Conservation (phyloP, 2,329 filamentous ascomycete genomes). For the Tolypocladium cylindrosporum region DNA sequence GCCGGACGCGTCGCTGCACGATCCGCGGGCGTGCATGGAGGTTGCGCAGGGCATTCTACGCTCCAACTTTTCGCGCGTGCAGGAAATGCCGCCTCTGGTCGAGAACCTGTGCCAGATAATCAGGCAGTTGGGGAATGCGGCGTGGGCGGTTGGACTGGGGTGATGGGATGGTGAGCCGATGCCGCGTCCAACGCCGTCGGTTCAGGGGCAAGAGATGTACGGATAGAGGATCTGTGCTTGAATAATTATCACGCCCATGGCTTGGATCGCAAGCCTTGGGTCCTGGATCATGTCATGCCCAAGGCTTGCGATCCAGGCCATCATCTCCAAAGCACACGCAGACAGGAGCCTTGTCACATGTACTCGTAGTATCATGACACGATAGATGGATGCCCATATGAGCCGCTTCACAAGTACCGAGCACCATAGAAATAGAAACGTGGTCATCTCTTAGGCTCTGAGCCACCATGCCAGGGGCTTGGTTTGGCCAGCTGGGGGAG, state of each 20-base stretch:
- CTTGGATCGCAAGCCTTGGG: no score
- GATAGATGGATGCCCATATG: no score
- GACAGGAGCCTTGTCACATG: neutral
- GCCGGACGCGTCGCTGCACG: constrained; percentile 34
- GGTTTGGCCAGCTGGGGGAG: neutral
- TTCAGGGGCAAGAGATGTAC: neutral
- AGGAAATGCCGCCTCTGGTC: constrained; percentile 49
- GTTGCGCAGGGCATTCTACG: constrained; percentile 46
- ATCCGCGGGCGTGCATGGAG: constrained; percentile 49
- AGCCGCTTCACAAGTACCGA: no score
- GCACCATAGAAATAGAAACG: neutral
- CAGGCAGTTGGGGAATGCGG: constrained; percentile 46
- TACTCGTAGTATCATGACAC: no score
- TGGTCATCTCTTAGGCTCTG: neutral
- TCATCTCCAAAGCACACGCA: neutral
- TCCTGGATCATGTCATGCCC: no score
- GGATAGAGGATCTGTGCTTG: neutral
- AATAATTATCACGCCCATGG: neutral
- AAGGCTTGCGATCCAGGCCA: neutral
- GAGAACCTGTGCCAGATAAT: constrained; percentile 58
- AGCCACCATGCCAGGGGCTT: neutral
- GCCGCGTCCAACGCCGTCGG: neutral
- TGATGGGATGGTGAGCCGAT: constrained; percentile 3
- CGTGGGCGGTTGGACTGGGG: constrained; percentile 26
- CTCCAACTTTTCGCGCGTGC: constrained; percentile 35